Percentiles rank a stretch among this genome's conserved stretches.
Conservation (phyloP, 169 alveolate species). For the Theileria equi region DNA sequence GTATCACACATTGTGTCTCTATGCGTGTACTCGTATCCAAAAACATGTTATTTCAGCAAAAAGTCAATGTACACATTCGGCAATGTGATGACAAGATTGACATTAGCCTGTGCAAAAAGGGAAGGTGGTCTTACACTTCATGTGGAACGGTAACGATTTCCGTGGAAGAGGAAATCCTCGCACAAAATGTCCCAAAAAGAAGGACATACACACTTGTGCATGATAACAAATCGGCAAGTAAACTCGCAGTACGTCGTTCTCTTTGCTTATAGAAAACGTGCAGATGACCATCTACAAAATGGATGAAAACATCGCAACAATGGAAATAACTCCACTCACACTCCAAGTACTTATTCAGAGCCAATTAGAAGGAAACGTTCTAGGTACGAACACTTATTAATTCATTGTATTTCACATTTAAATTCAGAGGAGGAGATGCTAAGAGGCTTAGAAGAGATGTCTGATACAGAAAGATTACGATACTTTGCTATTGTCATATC, state of each 20-base stretch:
- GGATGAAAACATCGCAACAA: slow-evolving; percentile 28
- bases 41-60: slow-evolving; percentile 36
- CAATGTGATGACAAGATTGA: slow-evolving; percentile 51
- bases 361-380: slow-evolving; percentile 18
- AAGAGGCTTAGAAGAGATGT: slow-evolving; percentile 36
- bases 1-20: neutral
- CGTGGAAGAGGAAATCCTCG: slow-evolving; percentile 28
- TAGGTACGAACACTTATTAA: slow-evolving; percentile 3
- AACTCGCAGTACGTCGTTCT: slow-evolving; percentile 7
- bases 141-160: slow-evolving; percentile 28
- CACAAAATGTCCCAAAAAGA: slow-evolving; percentile 23
- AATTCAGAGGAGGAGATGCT: slow-evolving; percentile 43
- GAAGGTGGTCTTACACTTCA: neutral
- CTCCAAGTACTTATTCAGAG: slow-evolving; percentile 50
- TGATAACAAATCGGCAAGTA: slow-evolving; percentile 20
- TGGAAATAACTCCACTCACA: slow-evolving; percentile 37
- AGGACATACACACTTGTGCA: slow-evolving; percentile 46
- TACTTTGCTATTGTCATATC: slow-evolving; percentile 54
- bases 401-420: neutral
- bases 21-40: neutral
- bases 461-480: slow-evolving; percentile 35
- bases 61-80: slow-evolving; percentile 52
- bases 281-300: slow-evolving; percentile 38
- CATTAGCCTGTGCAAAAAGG: slow-evolving; percentile 18
- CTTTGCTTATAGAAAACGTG: neutral